phyloP scores from a whole-genome alignment of 352 stramenopile genomes.

The Phytopythium cucurbitacearum region DNA sequence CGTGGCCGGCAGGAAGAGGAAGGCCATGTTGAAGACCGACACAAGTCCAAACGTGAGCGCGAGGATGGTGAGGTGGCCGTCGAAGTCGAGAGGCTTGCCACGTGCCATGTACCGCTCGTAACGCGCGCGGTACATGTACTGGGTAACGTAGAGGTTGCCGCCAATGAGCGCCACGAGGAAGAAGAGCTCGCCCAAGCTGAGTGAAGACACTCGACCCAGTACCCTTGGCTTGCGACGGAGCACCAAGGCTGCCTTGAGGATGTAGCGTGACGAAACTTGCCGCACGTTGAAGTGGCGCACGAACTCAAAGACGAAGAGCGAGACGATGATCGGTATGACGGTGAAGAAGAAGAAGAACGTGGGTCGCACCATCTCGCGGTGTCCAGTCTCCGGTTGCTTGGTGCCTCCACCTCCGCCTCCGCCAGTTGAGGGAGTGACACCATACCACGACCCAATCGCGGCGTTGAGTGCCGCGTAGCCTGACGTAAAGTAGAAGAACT shows the following conservation, averaged over 20 bases:
- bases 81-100: neutral
- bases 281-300: slow-evolving; percentile 32
- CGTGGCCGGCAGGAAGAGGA: slow-evolving; percentile 27
- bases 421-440: slow-evolving; percentile 10
- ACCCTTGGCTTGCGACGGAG: slow-evolving; percentile 39
- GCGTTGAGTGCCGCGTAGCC: slow-evolving; percentile 11
- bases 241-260: slow-evolving; percentile 22
- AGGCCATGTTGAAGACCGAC: slow-evolving; percentile 34
- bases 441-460: slow-evolving; percentile 23
- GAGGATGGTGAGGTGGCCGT: slow-evolving; percentile 5
- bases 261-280: slow-evolving; percentile 22
- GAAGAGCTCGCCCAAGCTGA: slow-evolving; percentile 36
- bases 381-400: neutral
- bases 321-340: slow-evolving; percentile 31
- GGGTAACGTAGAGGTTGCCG: slow-evolving; percentile 24
- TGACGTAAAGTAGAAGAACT: slow-evolving; percentile 20
- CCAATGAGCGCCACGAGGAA: slow-evolving; percentile 25
- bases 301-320: slow-evolving; percentile 32
- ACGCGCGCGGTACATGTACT: slow-evolving; percentile 13
- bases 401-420: slow-evolving; percentile 6
- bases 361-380: slow-evolving; percentile 46
- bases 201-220: slow-evolving; percentile 17
- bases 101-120: slow-evolving; percentile 5
- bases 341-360: slow-evolving; percentile 47
- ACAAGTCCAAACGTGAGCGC: slow-evolving; percentile 23